Conservation (phyloP, 768 basidiomycete genomes). For the Tulasnella sp. region DNA sequence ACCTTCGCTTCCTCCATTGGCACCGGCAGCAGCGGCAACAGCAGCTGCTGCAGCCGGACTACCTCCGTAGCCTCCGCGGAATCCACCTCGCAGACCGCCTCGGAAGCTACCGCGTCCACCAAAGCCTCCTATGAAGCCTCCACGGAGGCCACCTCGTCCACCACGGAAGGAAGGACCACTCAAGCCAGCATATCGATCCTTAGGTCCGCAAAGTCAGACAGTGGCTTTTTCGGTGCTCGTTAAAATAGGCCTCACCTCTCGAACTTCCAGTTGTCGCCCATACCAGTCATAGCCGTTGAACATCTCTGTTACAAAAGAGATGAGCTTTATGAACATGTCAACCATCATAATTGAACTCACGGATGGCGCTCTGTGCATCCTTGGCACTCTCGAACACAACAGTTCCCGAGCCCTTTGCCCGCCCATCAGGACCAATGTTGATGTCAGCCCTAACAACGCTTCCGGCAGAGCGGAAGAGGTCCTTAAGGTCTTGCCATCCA, state of each 20-base stretch:
- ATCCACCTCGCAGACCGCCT: constrained; percentile 38
- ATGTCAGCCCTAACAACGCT: constrained; percentile 87
- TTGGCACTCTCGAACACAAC: constrained; percentile 64
- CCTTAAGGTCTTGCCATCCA: constrained; percentile 94
- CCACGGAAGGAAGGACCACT: constrained; percentile 59
- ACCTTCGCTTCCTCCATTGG: constrained; percentile 28
- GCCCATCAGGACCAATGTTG: constrained; percentile 76
- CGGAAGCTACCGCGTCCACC: constrained; percentile 51
- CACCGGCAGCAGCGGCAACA: constrained; percentile 34
- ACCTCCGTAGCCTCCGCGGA: constrained; percentile 30
- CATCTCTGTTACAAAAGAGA: constrained; percentile 52
- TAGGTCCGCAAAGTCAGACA: neutral
- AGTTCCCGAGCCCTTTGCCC: constrained; percentile 88
- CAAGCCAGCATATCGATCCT: constrained; percentile 80
- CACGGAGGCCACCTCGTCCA: constrained; percentile 38
- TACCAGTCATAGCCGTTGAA: constrained; percentile 98
- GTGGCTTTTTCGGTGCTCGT: constrained; percentile 1
- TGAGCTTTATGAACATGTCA: neutral
- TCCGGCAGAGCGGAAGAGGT: constrained; percentile 86
- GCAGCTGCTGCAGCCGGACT: constrained; percentile 29
- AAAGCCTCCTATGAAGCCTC: constrained; percentile 34
- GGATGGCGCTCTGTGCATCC: constrained; percentile 60
- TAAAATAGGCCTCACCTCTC: constrained; percentile 53
- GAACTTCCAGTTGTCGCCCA: constrained; percentile 88
- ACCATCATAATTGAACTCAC: neutral